Evolutionary conservation across 768 basidiomycete genomes (phyloP), one percentile per base, ranked within the genome.

Genomic region (Lactarius sanguifluus): DNA sequence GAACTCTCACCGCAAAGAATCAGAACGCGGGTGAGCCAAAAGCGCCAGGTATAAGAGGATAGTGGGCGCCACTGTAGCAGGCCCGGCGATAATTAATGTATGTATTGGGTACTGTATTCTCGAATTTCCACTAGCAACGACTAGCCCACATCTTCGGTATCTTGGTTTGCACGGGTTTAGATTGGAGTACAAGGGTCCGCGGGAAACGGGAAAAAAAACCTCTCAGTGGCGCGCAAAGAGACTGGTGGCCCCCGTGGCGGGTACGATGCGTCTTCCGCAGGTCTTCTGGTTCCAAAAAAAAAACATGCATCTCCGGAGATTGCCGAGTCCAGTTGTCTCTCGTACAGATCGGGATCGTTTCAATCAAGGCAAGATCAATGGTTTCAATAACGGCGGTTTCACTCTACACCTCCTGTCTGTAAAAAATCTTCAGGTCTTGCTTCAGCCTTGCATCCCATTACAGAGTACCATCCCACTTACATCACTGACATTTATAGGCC

Each of bases 31-130:
- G 23, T 32, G 16, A 5, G 3, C 18, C 20, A 30, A 34, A 34
- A 34, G 55, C 30, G 34, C 16, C n/a, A 57, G 55, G 55, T 18
- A 57, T 57, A n/a, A 34, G 55, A 57, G 55, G 30, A 34, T 32
- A 30, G 6, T 54, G 15, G 52, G 34, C 30, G 23, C 55, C 30
- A 18, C 8, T 12, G 55, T 0, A 10, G n/a, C n/a, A 47, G 10
- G n/a, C 18, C 34, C 15, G 55, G 5, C 8, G 30, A 30, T 56
- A 20, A 56, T 47, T 47, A 47, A 47, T 47, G n/a, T 5, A 50
- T 47, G 23, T 30, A 30, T 30, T 30, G 15, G n/a, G n/a, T n/a
- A n/a, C n/a, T n/a, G n/a, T n/a, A n/a, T 50, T 50, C 47, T 50
- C 5, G 23, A 50, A 50, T 25, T 47, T 50, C 47, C n/a, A 50